phyloP scores from a whole-genome alignment of 2,329 filamentous ascomycete genomes.

The Alternaria longipes region DNA sequence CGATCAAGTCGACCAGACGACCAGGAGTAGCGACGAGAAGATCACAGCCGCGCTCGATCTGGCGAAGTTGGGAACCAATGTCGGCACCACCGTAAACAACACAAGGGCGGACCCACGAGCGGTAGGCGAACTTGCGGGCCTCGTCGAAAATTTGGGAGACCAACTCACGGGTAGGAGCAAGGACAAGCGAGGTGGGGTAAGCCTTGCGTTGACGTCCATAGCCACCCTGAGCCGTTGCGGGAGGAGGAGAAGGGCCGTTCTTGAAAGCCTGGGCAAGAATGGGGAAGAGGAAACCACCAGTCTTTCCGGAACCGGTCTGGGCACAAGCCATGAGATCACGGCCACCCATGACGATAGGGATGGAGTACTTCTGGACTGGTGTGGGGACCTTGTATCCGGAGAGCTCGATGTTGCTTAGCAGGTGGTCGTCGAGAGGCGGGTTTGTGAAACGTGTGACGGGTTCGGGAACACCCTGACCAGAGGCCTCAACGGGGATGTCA shows the following conservation, averaged over 20 bases:
- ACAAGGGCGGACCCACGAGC: constrained; percentile 97
- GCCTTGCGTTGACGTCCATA: constrained; percentile 93
- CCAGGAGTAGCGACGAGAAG: constrained; percentile 96
- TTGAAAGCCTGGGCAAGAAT: constrained; percentile 98
- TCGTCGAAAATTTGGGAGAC: constrained; percentile 99
- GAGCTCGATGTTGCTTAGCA: constrained; percentile 91
- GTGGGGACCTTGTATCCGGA: constrained; percentile 96
- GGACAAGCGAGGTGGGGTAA: constrained; percentile 93
- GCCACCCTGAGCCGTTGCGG: constrained; percentile 69
- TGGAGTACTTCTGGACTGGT: constrained; percentile 98
- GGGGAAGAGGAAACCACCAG: constrained; percentile 98
- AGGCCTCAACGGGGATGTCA: constrained; percentile 98
- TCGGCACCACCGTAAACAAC: constrained; percentile 99
- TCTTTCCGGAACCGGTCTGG: constrained; percentile 99
- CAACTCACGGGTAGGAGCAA: constrained; percentile 96
- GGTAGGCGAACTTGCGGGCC: constrained; percentile 96
- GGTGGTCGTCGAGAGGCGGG: constrained; percentile 92
- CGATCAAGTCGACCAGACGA: constrained; percentile 96
- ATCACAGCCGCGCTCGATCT: constrained; percentile 98
- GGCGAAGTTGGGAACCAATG: constrained; percentile 95
- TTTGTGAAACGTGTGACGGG: constrained; percentile 90
- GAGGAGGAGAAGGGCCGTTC: constrained; percentile 79
- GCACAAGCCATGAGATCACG: constrained; percentile 99
- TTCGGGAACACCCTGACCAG: constrained; percentile 91
- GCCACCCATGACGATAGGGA: constrained; percentile 97